Base-by-base conservation (phyloP, 805 yeast species). In the Pichia manshurica region DNA sequence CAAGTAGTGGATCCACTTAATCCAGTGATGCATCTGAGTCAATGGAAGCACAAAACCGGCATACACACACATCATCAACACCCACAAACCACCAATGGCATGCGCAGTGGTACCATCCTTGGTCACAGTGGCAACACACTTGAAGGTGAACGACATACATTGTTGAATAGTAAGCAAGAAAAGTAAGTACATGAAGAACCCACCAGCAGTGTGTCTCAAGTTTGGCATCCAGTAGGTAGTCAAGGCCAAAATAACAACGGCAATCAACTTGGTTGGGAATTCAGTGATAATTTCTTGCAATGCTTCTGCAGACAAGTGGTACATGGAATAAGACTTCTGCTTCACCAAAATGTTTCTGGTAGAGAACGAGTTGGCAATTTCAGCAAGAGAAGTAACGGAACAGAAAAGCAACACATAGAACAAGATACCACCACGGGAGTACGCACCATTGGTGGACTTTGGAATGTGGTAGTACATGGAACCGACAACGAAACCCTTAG, bases 251-350 rank as follows among this genome's bases (percentile, higher is more conserved):
- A 73, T 59, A 32, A 77, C 46, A 44, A 75, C 69, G 17, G 79
- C 74, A 64, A 75, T 55, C 39, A 77, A 62, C 58, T 79, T 78
- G 28, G 74, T 67, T 4, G 87, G 87, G 46, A 80, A 61, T 57
- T 78, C 81, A 35, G 81, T 73, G 35, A 81, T 58, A 53, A 76
- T 73, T 48, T 72, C 71, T 15, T 82, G 79, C 39, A 81, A 53
- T 8, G 81, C 76, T 63, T 81, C 86, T 28, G 85, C 84, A 20
- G 86, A 74, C n/a, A 80, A 78, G 53, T 81, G 77, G 60, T 78
- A 81, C 66, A 82, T 67, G 13, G 84, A 78, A 55, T 78, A 81
- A 21, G 80, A 72, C 55, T 75, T 74, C 55, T 82, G 88, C 60
- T 81, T 82, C 53, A 75, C 79, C 49, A 81, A 70, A 55, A 82